A percentile compares a stretch with the other conserved stretches of the same genome.
Conservation (phyloP, 176 grass and related monocot species). For the Musa itinerans region DNA sequence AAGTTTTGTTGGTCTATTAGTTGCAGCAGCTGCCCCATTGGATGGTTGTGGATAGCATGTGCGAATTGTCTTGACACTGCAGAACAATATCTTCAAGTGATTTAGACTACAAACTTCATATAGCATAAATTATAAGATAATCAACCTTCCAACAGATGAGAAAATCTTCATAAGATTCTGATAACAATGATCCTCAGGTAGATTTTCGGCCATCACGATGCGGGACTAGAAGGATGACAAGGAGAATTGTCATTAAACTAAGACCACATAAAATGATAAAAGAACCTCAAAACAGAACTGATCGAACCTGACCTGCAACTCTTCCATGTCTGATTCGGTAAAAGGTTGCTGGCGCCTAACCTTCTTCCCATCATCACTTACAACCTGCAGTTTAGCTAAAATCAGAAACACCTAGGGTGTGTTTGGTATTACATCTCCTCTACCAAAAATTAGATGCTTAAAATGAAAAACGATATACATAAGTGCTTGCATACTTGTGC, state of each 20-base stretch:
- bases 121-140: background rate
- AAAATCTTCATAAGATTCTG: constrained; percentile 98
- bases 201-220: constrained; percentile 92
- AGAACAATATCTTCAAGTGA: constrained; percentile 22
- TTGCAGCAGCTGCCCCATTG: constrained; percentile 69
- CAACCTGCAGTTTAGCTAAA: constrained; percentile 38
- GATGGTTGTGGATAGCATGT: constrained; percentile 91
- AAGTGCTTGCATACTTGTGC: too few relatives aligned
- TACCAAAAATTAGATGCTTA: too few relatives aligned
- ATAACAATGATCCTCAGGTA: constrained; percentile 99
- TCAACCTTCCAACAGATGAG: constrained; percentile 84
- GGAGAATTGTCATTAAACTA: constrained; percentile 5
- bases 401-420: background rate
- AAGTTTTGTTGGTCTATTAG: constrained; percentile 85
- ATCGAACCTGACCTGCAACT: constrained; percentile 55
- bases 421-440: too few relatives aligned
- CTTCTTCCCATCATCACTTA: constrained; percentile 89
- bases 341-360: constrained; percentile 73
- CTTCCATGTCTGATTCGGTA: constrained; percentile 84
- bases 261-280: constrained; percentile 7
- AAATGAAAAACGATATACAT: too few relatives aligned
- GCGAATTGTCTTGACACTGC: constrained; percentile 87
- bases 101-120: background rate
- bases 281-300: background rate
- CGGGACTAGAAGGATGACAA: constrained; percentile 43